A percentile compares a stretch with the other conserved stretches of the same genome.
Conservation (phyloP, 2,329 filamentous ascomycete genomes). For the Alternaria conjuncta region DNA sequence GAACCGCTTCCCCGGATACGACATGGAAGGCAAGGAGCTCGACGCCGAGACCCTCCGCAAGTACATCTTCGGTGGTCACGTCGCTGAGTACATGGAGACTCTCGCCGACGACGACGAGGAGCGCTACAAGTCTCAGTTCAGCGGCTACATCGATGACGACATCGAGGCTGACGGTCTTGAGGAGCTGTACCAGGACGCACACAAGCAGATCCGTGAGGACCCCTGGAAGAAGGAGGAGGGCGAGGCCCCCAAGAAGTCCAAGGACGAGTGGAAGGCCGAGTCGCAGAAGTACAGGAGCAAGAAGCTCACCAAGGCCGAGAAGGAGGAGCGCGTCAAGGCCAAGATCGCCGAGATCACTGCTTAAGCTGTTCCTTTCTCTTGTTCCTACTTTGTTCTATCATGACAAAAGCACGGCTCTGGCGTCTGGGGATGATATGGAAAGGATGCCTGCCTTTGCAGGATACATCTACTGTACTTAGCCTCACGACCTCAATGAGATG, state of each 20-base stretch:
- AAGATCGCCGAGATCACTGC: slow-evolving; percentile 84
- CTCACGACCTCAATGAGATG: slow-evolving; percentile 39
- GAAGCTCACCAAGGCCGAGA: slow-evolving; percentile 86
- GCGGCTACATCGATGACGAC: slow-evolving; percentile 96
- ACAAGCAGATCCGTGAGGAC: slow-evolving; percentile 96
- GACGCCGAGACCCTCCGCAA: slow-evolving; percentile 96
- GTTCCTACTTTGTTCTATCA: slow-evolving; percentile 31
- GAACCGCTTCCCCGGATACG: slow-evolving; percentile 99
- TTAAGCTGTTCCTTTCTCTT: slow-evolving; percentile 29
- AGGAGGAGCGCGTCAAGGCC: slow-evolving; percentile 80
- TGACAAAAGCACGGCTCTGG: slow-evolving; percentile 46
- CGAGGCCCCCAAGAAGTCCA: slow-evolving; percentile 86
- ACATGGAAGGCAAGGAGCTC: slow-evolving; percentile 97
- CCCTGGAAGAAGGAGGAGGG: slow-evolving; percentile 90
- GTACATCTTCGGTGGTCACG: slow-evolving; percentile 99
- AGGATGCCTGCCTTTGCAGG: slow-evolving; percentile 36
- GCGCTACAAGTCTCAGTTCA: slow-evolving; percentile 98
- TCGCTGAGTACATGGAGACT: slow-evolving; percentile 99
- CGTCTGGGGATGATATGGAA: slow-evolving; percentile 44
- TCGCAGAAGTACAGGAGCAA: slow-evolving; percentile 82
- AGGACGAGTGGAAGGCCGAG: slow-evolving; percentile 96
- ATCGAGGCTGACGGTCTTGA: slow-evolving; percentile 95
- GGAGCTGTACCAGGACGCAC: slow-evolving; percentile 93
- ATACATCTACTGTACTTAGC: slow-evolving; percentile 37
- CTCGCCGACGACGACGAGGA: slow-evolving; percentile 99